These are phyloP conservation scores for Phanerochaete carnosa DNA, from an alignment of 768 basidiomycete species.

Conservation along the genomic window DNA sequence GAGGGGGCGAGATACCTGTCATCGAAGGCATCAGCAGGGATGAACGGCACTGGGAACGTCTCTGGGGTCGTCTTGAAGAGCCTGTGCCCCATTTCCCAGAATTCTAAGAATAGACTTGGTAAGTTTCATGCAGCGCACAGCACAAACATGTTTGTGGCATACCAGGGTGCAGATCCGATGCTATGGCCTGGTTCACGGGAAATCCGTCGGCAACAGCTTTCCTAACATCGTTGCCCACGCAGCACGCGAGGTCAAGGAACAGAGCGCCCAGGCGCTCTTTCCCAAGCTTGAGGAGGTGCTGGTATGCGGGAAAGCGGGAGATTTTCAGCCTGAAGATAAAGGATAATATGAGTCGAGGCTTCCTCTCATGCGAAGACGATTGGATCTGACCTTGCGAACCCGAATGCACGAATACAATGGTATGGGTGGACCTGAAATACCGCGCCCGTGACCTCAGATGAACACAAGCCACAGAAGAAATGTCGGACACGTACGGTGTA, in stretches of 20 bases:
- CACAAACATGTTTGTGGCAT: neutral
- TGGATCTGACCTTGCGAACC: slow-evolving; percentile 22
- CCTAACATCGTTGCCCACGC: slow-evolving; percentile 42
- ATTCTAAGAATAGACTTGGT: slow-evolving; percentile 35
- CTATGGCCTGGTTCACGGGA: slow-evolving; percentile 36
- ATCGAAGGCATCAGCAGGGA: slow-evolving; percentile 56
- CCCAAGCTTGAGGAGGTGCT: slow-evolving; percentile 32
- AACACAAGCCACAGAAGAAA: neutral
- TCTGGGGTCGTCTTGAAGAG: slow-evolving; percentile 52
- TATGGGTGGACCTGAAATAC: slow-evolving; percentile 26
- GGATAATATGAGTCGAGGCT: too few relatives aligned
- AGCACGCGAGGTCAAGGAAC: slow-evolving; percentile 44
- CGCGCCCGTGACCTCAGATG: neutral
- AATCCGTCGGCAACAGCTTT: slow-evolving; percentile 42
- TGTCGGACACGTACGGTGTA: slow-evolving; percentile 20
- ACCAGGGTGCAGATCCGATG: slow-evolving; percentile 38
- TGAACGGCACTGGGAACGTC: slow-evolving; percentile 52
- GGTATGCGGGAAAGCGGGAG: slow-evolving; percentile 23
- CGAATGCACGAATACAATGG: slow-evolving; percentile 27
- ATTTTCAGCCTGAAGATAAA: slow-evolving; percentile 23
- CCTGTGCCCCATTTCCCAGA: slow-evolving; percentile 61
- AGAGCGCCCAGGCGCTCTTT: slow-evolving; percentile 34
- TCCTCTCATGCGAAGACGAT: neutral
- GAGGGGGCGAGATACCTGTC: slow-evolving; percentile 34
- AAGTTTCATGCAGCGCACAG: neutral